phyloP scores from a whole-genome alignment of 768 basidiomycete species.

The Boletus pseudopeckii region DNA sequence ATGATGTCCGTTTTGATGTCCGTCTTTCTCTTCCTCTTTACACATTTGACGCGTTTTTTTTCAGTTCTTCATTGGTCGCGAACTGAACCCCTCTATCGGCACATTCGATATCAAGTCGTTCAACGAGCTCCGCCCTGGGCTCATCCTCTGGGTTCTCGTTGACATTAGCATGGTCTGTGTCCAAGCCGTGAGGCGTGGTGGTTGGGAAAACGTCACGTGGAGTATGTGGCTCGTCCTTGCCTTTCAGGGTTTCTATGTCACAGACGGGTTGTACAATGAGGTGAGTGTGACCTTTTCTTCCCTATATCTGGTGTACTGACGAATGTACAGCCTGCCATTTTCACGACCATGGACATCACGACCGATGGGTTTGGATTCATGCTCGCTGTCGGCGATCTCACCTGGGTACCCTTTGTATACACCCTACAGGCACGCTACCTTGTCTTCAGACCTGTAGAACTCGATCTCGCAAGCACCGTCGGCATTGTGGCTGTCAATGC shows the following conservation, averaged over 20 bases:
- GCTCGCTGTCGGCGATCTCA: constrained; percentile 88
- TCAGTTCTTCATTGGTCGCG: constrained; percentile 92
- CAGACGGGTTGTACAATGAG: constrained; percentile 88
- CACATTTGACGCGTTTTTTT: not conserved
- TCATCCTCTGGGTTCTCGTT: constrained; percentile 87
- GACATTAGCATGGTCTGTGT: constrained; percentile 90
- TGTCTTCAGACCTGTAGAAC: constrained; percentile 80
- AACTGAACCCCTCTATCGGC: constrained; percentile 85
- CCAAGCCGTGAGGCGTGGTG: constrained; percentile 79
- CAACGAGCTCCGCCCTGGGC: constrained; percentile 48
- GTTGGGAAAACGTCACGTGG: constrained; percentile 65
- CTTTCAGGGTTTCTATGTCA: constrained; percentile 86
- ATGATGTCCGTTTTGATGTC: constrained; percentile 64
- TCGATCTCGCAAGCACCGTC: constrained; percentile 55
- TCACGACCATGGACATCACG: constrained; percentile 97
- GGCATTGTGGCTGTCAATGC: constrained; percentile 63
- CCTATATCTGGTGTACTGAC: not conserved
- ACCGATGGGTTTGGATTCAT: constrained; percentile 99
- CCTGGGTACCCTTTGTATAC: constrained; percentile 95
- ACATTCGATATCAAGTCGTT: constrained; percentile 70
- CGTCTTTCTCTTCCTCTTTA: not conserved
- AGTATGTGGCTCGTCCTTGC: constrained; percentile 86
- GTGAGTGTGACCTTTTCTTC: constrained; percentile 36
- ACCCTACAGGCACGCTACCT: constrained; percentile 92
- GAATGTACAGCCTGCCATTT: constrained; percentile 63